Evolutionary conservation across 495 filamentous ascomycete genomes (phyloP), one percentile per base, ranked within the genome.

Genomic region (Aspergillus hancockii): DNA sequence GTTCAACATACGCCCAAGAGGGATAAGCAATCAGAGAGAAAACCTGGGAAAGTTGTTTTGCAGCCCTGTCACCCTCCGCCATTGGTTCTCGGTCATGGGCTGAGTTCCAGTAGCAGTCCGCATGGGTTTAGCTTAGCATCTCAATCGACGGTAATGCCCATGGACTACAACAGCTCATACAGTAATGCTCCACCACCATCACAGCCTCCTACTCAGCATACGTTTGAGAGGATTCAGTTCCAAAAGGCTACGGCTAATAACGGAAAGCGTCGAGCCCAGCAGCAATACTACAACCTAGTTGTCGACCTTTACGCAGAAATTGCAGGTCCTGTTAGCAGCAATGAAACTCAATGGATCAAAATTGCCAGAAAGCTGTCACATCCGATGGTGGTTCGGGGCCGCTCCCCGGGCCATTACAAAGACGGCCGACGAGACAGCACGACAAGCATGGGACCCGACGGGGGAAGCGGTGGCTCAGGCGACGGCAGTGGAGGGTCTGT

Each of bases 211-310:
- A 70, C 72, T 19, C 69, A 78, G 53, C 68, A 81, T 53, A 90
- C 88, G 1, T 98, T 97, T 67, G 93, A 97, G 64, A 86, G 93
- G 3, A 96, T 97, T 45, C 93, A 98, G 66, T 98, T 98, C 80
- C 96, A 96, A 69, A 90, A 90, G 52, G 94, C 93, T 2, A 98
- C 93, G 1, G 92, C 92, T 4, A 98, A 98, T 76, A 98, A 98
- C 60, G 93, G 93, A 22, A 97, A 97, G 68, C 80, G 93, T 54
- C 80, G 93, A 46, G 92, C 93, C 0, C 90, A 90, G 12, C 93
- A 97, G 69, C 93, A 97, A 65, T 97, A 91, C 69, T 98, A 96
- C 69, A 92, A 95, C 62, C 80, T 98, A 30, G 83, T 97, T 30
- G 89, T 97, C 1, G 93, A 97, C 68, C 84, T 98, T 3, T 91